A percentile compares a stretch with the other conserved stretches of the same genome.
These are phyloP conservation scores for Funneliformis caledonium DNA, from an alignment of 371 early-diverging fungal species.

Conservation along the genomic window DNA sequence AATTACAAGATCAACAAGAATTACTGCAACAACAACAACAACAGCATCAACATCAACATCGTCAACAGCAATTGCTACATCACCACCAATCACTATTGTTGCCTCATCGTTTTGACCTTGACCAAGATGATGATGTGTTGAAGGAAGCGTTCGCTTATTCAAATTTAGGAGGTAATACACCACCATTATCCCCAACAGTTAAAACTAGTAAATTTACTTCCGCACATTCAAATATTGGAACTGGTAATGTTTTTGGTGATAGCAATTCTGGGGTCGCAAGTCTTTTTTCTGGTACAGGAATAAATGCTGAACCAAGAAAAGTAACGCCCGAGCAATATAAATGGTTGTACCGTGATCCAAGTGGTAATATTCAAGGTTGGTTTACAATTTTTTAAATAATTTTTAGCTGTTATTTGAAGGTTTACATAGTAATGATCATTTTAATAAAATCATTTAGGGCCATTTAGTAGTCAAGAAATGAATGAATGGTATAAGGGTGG, in stretches of 20 bases:
- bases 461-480: slow-evolving; percentile 82
- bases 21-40: neutral
- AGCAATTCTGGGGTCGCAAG: slow-evolving; percentile 31
- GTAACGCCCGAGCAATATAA: slow-evolving; percentile 55
- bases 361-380: slow-evolving; percentile 71
- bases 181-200: slow-evolving; percentile 31
- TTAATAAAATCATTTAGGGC: slow-evolving; percentile 61
- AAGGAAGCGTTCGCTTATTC: slow-evolving; percentile 41
- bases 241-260: slow-evolving; percentile 35
- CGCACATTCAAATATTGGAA: slow-evolving; percentile 29
- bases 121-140: slow-evolving; percentile 43
- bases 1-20: slow-evolving; percentile 26
- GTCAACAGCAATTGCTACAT: slow-evolving; percentile 17
- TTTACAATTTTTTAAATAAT: neutral
- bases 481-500: slow-evolving; percentile 87
- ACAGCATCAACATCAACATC: slow-evolving; percentile 14
- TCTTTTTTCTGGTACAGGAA: slow-evolving; percentile 23
- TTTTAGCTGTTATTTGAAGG: neutral
- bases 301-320: slow-evolving; percentile 41
- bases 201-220: slow-evolving; percentile 3
- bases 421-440: neutral
- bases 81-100: slow-evolving; percentile 29
- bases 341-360: slow-evolving; percentile 86
- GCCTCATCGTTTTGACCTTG: slow-evolving; percentile 34
- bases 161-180: slow-evolving; percentile 27